Evolutionary conservation across 1,284 basidiomycete genomes (phyloP), one percentile per base, ranked within the genome.

Genomic region (Ceratorhiza oryzae-sativae): DNA sequence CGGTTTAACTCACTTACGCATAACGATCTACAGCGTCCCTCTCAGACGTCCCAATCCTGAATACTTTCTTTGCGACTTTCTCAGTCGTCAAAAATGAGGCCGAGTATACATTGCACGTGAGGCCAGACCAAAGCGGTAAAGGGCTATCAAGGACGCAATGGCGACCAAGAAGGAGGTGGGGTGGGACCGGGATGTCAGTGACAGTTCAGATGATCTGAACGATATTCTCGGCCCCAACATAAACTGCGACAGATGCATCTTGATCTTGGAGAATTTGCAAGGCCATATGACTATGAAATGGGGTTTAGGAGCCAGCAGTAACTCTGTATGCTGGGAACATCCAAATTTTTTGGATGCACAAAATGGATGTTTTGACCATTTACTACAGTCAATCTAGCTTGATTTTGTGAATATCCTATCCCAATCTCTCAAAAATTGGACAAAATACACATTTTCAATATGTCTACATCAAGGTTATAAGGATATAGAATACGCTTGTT

Each of bases 31-130:
- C 55, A 23, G 13, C 15, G 9, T 70, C 53, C 32, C 36, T 15
- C 8, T 58, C 53, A 3, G 53, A 46, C n/a, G 45, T 58, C 41
- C 65, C 51, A 48, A 58, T 27, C 30, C 53, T 58, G 36, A 70
- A 70, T 25, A 70, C 65, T 27, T 70, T 70, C 42, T 70, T 70
- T 9, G 53, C 65, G 10, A 70, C 65, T 41, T 70, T 56, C 32
- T 70, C 53, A 32, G 51, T 41, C n/a, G 51, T 42, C 27, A 58
- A 32, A 23, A 70, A 58, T 4, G 53, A 58, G 1, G 53, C 51
- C 18, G 20, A 1, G 41, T 58, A 70, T n/a, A 70, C 20, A 25
- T 68, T 51, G 20, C 65, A 70, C 1, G 42, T 70, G 18, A 48
- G 39, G 3, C 65, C 65, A 1, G 53, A 45, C 10, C 42, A 6